Evolutionary conservation across 2,329 filamentous ascomycete species (phyloP).

Genomic region (Dactylonectria macrodidyma): DNA sequence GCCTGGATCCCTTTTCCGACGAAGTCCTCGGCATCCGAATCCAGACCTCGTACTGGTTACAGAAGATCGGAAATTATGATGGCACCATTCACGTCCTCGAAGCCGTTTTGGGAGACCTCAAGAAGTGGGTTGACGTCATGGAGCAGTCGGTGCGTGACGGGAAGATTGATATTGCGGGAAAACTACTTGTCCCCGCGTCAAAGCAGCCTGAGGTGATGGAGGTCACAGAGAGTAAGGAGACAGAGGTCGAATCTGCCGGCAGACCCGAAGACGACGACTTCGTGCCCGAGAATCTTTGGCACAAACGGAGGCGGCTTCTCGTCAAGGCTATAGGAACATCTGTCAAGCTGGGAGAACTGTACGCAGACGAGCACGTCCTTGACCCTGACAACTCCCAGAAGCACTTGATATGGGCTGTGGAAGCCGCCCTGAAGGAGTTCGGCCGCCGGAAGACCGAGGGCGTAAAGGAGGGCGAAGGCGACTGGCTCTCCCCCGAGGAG

Average conservation of each 20-base stretch:
- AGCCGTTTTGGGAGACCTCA: slow-evolving; percentile 79
- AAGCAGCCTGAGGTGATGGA: slow-evolving; percentile 29
- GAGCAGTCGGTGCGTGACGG: slow-evolving; percentile 66
- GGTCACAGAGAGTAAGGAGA: slow-evolving; percentile 13
- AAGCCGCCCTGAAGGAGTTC: slow-evolving; percentile 83
- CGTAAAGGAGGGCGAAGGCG: slow-evolving; percentile 77
- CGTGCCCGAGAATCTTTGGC: slow-evolving; percentile 65
- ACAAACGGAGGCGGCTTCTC: slow-evolving; percentile 76
- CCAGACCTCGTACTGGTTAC: slow-evolving; percentile 83
- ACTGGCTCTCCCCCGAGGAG: slow-evolving; percentile 80
- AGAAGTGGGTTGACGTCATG: slow-evolving; percentile 70
- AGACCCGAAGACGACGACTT: slow-evolving; percentile 44
- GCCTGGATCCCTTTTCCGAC: slow-evolving; percentile 90
- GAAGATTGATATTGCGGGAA: slow-evolving; percentile 59
- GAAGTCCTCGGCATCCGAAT: slow-evolving; percentile 93
- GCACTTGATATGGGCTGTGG: slow-evolving; percentile 85
- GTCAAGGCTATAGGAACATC: slow-evolving; percentile 82
- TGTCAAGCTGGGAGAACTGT: slow-evolving; percentile 89
- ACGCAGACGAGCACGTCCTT: slow-evolving; percentile 82
- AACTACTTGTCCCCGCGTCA: slow-evolving; percentile 42
- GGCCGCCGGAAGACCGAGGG: slow-evolving; percentile 77
- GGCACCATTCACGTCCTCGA: slow-evolving; percentile 85
- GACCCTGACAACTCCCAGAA: slow-evolving; percentile 80
- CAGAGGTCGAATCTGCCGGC: slow-evolving; percentile 30
- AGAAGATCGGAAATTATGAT: slow-evolving; percentile 79